Conservation (phyloP, 768 basidiomycete species). For the Pluteus cervinus region DNA sequence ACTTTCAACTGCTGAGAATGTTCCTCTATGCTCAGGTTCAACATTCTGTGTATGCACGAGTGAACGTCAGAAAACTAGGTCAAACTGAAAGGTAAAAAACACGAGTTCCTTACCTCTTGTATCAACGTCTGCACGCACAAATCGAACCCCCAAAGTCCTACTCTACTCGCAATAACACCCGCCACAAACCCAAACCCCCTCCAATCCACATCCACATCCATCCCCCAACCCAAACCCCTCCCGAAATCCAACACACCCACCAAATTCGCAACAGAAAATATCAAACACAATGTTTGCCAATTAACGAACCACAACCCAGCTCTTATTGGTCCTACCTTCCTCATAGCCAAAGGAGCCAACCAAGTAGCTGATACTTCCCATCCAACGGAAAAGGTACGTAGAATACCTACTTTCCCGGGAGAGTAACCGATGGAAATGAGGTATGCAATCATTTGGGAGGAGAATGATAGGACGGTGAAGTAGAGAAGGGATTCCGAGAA, state of each 20-base stretch:
- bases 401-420: constrained; percentile 14
- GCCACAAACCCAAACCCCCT: constrained; percentile 13
- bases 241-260: constrained; percentile 11
- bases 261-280: constrained; percentile 13
- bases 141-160: constrained; percentile 25
- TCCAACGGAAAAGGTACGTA: constrained; percentile 15
- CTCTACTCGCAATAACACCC: constrained; percentile 17
- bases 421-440: constrained; percentile 18
- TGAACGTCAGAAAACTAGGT: no score
- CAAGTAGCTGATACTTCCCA: constrained; percentile 23
- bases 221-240: no score
- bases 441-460: constrained; percentile 22
- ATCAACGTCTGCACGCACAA: constrained; percentile 20
- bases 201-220: no score
- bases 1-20: constrained; percentile 20
- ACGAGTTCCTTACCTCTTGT: no score
- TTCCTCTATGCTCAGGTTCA: constrained; percentile 12
- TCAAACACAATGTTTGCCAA: constrained; percentile 19
- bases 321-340: constrained; percentile 17
- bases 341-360: constrained; percentile 17
- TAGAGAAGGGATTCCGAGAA: constrained; percentile 19
- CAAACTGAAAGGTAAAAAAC: not conserved
- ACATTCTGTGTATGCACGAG: constrained; percentile 13
- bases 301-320: constrained; percentile 24
- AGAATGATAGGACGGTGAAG: constrained; percentile 22